Evolutionary conservation across 768 basidiomycete genomes (phyloP), one percentile per base, ranked within the genome.

Genomic region (Gautieria morchelliformis): DNA sequence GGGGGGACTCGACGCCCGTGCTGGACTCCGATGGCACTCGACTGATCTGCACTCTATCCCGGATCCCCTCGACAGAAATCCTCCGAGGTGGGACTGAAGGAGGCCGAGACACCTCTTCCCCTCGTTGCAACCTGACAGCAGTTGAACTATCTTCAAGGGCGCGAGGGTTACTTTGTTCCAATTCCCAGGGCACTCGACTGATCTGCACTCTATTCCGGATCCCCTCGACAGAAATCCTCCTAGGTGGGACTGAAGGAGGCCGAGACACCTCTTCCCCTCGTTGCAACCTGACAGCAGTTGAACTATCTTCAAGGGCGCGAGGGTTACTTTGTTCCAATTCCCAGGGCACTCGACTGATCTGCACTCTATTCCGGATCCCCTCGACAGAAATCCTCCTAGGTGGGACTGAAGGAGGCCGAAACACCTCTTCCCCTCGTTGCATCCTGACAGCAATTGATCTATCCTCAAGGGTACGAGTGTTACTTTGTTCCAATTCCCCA

Each of bases 391-490:
- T 44, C 17, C 42, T 19, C 11, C 8, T 1, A 14, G n/a, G n/a
- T 2, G 17, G 3, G 17, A 17, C 42, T 22, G 42, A 44, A n/a
- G 14, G 42, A 44, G n/a, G 42, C 10, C 42, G 42, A n/a, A 17
- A n/a, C n/a, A 44, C n/a, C 2, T n/a, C 42, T 22, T 44, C 42
- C 9, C 42, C 42, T 44, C 20, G 2, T 27, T 33, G 1, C 19
- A 76, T 62, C 5, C 76, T 70, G 39, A 72, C 45, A 4, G 79
- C 77, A 22, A 73, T 74, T 4, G 56, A 62, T 37, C 71, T 73
- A 61, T 82, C 78, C 33, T 77, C 74, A 0, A 58, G 59, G 6
- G 74, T 73, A 8, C 68, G 72, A 30, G 63, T 66, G 53, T 81
- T 74, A 11, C 71, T 61, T 1, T 68, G 59, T 1, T 52, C 56